Base-by-base conservation (phyloP, 345 rosid species). In the Viola odorata region DNA sequence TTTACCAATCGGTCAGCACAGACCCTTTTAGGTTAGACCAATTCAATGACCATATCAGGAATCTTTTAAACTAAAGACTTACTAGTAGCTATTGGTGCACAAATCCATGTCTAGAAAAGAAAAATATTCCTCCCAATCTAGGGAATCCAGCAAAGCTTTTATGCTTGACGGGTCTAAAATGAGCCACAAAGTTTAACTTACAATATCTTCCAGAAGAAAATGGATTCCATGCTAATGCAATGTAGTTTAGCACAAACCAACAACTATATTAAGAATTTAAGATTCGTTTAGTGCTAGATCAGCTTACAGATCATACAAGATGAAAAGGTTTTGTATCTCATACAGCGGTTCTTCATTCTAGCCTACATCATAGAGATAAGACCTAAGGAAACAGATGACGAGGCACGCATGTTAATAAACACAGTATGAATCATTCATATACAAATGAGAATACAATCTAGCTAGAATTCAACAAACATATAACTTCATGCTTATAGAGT, bases 401-500 rank as follows among this genome's bases (percentile, higher is more conserved):
- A 17, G 48, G 32, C 32, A 23, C 55, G 69, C 51, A 42, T 38
- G 76, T 73, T 61, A 65, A 45, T 67, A 61, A 66, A 61, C 69
- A 64, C 66, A 50, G 15, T 53, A 47, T 37, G 55, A 52, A 53
- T 64, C 67, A 64, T 68, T 65, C 69, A 78, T 70, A 67, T 74
- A 80, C 83, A 81, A n/a, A 77, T 63, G 37, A 45, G 50, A 66
- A 53, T n/a, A 48, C 64, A 68, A 68, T 41, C 55, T 60, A 65
- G 62, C 55, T 60, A 62, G 62, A 60, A 73, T 53, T 69, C n/a
- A 15, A 58, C 44, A 49, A 39, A 55, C 53, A 47, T 13, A n/a
- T 44, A 17, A 62, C 70, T 41, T 40, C 55, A 72, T 60, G 61
- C 61, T 69, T 73, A 62, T 57, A 75, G 45, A 47, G 50, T 38